Conservation (phyloP, 2,329 filamentous ascomycete species). For the Penicillium sp. region DNA sequence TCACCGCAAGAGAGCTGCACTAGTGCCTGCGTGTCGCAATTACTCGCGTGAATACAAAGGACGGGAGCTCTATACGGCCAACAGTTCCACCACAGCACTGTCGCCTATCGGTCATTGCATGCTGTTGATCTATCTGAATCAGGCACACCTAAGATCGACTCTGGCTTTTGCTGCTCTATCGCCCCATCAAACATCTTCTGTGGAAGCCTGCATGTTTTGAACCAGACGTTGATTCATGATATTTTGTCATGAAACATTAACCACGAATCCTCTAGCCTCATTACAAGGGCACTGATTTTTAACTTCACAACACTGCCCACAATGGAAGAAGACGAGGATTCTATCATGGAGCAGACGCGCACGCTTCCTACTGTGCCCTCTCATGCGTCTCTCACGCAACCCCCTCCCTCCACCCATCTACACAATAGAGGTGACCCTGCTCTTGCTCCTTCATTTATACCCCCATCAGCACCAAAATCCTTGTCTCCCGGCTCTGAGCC, state of each 20-base stretch:
- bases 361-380: conserved; percentile 15
- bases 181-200: not conserved
- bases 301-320: conserved; percentile 3
- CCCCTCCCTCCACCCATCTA: conserved; percentile 13
- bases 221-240: not conserved
- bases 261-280: not conserved
- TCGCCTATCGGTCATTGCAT: not conserved
- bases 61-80: conserved; percentile 7
- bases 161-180: not conserved
- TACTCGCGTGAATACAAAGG: conserved; percentile 5
- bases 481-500: conserved; percentile 12
- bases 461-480: conserved; percentile 1
- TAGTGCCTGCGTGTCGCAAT: not conserved
- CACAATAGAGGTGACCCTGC: conserved; percentile 19
- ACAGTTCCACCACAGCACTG: not conserved
- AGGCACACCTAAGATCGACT: not conserved
- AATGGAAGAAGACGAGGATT: conserved; percentile 39
- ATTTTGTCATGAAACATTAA: conserved; percentile 15
- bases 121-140: not conserved
- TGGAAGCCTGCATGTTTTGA: conserved; percentile 1
- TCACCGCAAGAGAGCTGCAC: not conserved
- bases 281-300: conserved; percentile 2
- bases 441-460: conserved; percentile 22
- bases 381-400: conserved; percentile 15
- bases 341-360: conserved; percentile 35